Conservation (phyloP, 1,139 yeast genomes). For the Blastobotrys elegans region DNA sequence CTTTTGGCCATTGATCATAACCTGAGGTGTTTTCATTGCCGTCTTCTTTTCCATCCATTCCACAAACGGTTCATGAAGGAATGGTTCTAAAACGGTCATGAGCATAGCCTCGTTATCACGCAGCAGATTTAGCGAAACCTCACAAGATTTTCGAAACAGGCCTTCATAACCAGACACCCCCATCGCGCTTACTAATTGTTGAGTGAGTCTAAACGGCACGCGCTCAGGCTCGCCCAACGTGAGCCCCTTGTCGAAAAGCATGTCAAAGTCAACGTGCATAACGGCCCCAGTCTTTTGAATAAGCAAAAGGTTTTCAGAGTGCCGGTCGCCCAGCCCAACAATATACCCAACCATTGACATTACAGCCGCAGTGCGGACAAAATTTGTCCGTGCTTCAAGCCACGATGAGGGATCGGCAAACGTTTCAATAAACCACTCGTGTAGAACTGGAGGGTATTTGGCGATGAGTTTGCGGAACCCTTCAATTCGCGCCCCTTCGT, state of each 20-base stretch:
- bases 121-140: constrained; percentile 69
- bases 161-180: constrained; percentile 93
- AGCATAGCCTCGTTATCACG: constrained; percentile 80
- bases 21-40: not conserved
- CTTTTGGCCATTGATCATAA: constrained; percentile 24
- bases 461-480: constrained; percentile 24
- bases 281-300: constrained; percentile 72
- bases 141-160: constrained; percentile 77
- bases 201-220: constrained; percentile 90
- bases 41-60: constrained; percentile 29
- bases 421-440: constrained; percentile 81
- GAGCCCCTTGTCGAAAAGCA: constrained; percentile 73
- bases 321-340: constrained; percentile 79
- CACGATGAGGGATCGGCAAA: constrained; percentile 89
- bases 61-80: constrained; percentile 84
- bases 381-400: constrained; percentile 74
- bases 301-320: constrained; percentile 83
- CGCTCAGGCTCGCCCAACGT: constrained; percentile 76
- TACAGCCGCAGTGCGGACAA: constrained; percentile 79
- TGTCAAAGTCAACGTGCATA: constrained; percentile 94
- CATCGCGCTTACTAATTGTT: constrained; percentile 84
- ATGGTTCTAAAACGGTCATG: constrained; percentile 88
- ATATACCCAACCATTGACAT: constrained; percentile 97
- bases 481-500: constrained; percentile 4
- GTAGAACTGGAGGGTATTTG: constrained; percentile 66